These are phyloP conservation scores for Phlebiopsis gigantea DNA, from an alignment of 768 basidiomycete genomes.

Conservation along the genomic window DNA sequence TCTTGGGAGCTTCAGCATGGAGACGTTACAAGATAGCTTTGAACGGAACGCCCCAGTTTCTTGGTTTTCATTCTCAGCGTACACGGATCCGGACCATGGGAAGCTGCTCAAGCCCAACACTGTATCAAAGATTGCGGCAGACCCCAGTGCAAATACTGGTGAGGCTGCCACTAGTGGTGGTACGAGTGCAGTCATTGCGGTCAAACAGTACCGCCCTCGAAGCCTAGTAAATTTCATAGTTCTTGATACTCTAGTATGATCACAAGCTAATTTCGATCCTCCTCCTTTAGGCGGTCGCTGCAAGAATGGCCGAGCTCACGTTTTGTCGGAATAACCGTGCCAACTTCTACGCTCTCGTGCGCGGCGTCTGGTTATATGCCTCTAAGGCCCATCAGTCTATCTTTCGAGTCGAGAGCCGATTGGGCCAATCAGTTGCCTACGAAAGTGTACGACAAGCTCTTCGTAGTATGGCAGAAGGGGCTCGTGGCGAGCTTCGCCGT, in stretches of 20 bases:
- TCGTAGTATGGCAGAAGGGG: conserved; percentile 4
- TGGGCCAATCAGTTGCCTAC: conserved; percentile 9
- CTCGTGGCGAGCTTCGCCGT: neutral
- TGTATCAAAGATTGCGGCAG: neutral
- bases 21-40: neutral
- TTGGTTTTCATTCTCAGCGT: too few species aligned
- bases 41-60: conserved; percentile 6
- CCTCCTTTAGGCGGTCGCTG: neutral
- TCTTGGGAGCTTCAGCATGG: neutral
- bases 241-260: neutral
- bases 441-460: conserved; percentile 6
- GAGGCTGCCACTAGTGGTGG: neutral
- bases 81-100: too few species aligned
- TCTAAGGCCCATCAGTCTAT: conserved; percentile 13
- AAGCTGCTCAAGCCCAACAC: too few species aligned
- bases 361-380: conserved; percentile 10
- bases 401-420: conserved; percentile 14
- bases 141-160: neutral
- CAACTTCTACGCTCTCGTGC: conserved; percentile 3
- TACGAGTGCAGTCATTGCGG: neutral
- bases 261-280: neutral
- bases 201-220: neutral
- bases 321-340: conserved; percentile 3
- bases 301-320: conserved; percentile 3
- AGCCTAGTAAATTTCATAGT: neutral